Conservation (phyloP, 306 rosid species). For the Canavalia ensiformis region DNA sequence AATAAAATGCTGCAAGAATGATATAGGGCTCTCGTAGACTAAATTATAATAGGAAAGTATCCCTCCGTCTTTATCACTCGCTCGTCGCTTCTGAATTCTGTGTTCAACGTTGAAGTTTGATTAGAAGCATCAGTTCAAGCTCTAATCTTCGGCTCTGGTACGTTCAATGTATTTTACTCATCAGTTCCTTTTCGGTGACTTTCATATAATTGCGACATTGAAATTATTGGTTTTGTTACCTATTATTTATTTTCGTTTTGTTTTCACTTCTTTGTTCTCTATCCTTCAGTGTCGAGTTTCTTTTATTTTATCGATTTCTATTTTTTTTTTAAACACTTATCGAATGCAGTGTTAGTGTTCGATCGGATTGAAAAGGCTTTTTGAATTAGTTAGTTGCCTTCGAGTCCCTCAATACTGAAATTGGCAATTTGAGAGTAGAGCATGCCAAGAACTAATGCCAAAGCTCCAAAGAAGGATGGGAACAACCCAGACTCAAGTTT, state of each 20-base stretch:
- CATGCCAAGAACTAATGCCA: slow-evolving; percentile 42
- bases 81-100: not conserved
- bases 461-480: slow-evolving; percentile 49
- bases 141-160: not conserved
- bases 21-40: not conserved
- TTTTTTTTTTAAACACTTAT: not conserved
- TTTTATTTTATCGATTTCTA: not conserved
- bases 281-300: not conserved
- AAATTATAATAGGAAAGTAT: no score
- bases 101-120: not conserved
- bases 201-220: not conserved
- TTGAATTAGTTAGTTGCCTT: not conserved
- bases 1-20: not conserved
- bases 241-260: not conserved
- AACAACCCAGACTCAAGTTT: slow-evolving; percentile 34
- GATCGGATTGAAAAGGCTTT: not conserved
- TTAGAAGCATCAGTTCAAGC: not conserved
- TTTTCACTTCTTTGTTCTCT: not conserved
- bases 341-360: not conserved
- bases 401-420: slow-evolving; percentile 10
- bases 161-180: not conserved
- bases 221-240: not conserved
- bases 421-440: slow-evolving; percentile 24
- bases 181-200: not conserved
- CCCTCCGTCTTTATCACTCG: not conserved